Conservation (phyloP, 345 rosid genomes). For the Lumnitzera racemosa region DNA sequence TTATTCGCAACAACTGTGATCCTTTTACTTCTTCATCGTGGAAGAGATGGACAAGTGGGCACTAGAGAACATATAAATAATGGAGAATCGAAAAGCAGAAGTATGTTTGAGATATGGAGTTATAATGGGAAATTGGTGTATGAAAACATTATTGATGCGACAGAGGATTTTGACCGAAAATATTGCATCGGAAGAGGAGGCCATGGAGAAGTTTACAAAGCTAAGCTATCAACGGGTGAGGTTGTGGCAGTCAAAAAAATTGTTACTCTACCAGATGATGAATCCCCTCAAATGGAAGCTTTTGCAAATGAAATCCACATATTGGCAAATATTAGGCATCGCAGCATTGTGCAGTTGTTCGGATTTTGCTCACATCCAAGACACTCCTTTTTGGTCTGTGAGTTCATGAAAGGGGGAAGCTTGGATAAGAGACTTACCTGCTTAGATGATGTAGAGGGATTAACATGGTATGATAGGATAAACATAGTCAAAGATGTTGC, state of each 20-base stretch:
- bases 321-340: slow-evolving; percentile 17
- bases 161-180: slow-evolving; percentile 6
- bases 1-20: not conserved
- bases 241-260: slow-evolving; percentile 24
- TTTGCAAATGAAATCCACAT: slow-evolving; percentile 22
- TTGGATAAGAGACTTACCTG: not conserved
- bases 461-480: too few species aligned
- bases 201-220: slow-evolving; percentile 18
- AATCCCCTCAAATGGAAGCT: slow-evolving; percentile 2
- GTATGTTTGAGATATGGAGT: not conserved
- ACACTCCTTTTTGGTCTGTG: slow-evolving; percentile 22
- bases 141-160: slow-evolving; percentile 16
- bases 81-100: not conserved
- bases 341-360: slow-evolving; percentile 19
- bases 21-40: not conserved
- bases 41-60: not conserved
- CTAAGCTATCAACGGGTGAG: slow-evolving; percentile 3
- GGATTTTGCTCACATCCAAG: slow-evolving; percentile 17
- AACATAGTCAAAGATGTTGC: too few species aligned
- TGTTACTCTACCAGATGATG: not conserved
- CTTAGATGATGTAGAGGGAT: too few species aligned
- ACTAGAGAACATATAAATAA: not conserved
- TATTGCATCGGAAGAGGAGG: slow-evolving; percentile 20
- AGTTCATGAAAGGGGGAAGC: slow-evolving; percentile 21
- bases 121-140: slow-evolving; percentile 12